These are phyloP conservation scores for Insectozyma bohioensis DNA, from an alignment of 1,139 yeast species.

Conservation along the genomic window DNA sequence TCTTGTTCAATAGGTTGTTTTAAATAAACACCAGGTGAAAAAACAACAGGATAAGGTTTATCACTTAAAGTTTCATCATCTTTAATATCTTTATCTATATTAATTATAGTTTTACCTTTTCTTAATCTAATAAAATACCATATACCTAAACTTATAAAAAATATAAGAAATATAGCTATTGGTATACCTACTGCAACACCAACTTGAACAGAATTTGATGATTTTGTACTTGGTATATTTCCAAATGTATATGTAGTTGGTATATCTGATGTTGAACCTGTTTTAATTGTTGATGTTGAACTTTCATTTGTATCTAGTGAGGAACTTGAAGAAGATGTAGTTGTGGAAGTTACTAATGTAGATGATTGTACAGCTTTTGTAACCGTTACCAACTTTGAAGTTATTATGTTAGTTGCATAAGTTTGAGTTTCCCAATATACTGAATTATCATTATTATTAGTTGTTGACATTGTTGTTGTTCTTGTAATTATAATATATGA, in stretches of 20 bases:
- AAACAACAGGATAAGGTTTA: slow-evolving; percentile 13
- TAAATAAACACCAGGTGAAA: slow-evolving; percentile 12
- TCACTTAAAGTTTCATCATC: slow-evolving; percentile 10
- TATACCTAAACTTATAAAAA: slow-evolving; percentile 24
- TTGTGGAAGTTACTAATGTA: slow-evolving; percentile 2
- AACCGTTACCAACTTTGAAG: slow-evolving; percentile 4
- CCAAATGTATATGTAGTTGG: slow-evolving; percentile 7
- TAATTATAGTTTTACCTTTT: slow-evolving; percentile 16
- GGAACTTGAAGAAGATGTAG: slow-evolving; percentile 6
- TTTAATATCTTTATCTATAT: slow-evolving; percentile 5
- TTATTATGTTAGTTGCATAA: slow-evolving; percentile 1
- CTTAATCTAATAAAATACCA: slow-evolving; percentile 22
- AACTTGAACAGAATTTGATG: slow-evolving; percentile 20
- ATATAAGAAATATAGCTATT: slow-evolving; percentile 30
- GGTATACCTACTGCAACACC: slow-evolving; percentile 50
- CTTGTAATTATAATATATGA: slow-evolving; percentile 7
- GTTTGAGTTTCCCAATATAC: slow-evolving; percentile 7
- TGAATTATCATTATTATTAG: neutral
- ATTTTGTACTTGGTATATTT: slow-evolving; percentile 3
- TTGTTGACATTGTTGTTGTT: slow-evolving; percentile 6
- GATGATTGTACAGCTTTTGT: slow-evolving; percentile 1
- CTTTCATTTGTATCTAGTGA: too few relatives aligned
- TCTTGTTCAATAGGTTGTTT: slow-evolving; percentile 7
- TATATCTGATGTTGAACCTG: slow-evolving; percentile 3
- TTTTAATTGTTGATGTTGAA: slow-evolving; percentile 1